These are phyloP conservation scores for Heliamphora pulchella DNA, from an alignment of 179 eudicot species.

Conservation along the genomic window DNA sequence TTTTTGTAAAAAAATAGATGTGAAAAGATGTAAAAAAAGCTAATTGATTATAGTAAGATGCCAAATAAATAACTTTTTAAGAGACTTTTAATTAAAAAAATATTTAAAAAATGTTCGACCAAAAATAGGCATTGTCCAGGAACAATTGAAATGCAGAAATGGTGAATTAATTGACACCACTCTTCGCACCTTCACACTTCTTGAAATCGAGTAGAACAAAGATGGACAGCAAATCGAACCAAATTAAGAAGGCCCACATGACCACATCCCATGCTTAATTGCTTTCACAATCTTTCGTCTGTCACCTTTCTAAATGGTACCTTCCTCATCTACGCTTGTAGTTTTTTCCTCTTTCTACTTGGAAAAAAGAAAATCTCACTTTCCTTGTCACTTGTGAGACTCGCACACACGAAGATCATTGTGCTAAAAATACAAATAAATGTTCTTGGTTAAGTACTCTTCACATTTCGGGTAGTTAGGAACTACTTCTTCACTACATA, in stretches of 20 bases:
- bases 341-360: background rate
- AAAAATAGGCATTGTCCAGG: too few species aligned
- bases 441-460: background rate
- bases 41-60: too few species aligned
- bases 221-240: background rate
- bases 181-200: too few species aligned
- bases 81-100: too few species aligned
- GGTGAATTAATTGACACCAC: too few species aligned
- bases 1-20: too few species aligned
- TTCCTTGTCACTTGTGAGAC: background rate
- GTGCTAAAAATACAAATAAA: background rate
- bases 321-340: background rate
- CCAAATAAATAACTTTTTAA: too few species aligned
- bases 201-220: background rate
- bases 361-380: background rate
- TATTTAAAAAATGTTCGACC: too few species aligned
- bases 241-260: background rate
- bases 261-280: background rate
- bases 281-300: background rate
- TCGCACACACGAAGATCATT: conserved; percentile 4
- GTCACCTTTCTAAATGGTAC: background rate
- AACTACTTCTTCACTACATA: background rate
- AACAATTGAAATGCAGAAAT: too few species aligned
- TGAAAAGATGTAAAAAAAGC: too few species aligned
- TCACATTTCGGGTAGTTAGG: conserved; percentile 10